Evolutionary conservation across 2,329 filamentous ascomycete species (phyloP), one percentile per base, ranked within the genome.

Genomic region (Venturiaceae sp.): DNA sequence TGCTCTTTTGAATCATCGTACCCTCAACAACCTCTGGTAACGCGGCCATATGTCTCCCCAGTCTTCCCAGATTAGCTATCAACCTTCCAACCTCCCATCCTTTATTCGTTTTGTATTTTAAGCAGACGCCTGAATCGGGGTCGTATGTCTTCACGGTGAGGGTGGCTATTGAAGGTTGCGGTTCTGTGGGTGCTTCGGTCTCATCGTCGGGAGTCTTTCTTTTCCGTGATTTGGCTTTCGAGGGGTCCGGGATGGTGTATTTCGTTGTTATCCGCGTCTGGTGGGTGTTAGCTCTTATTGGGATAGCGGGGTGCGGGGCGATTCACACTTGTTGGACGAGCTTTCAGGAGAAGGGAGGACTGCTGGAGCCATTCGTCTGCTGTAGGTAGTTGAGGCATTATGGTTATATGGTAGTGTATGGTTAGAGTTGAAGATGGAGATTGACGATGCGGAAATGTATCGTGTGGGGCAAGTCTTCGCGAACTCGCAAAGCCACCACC

Each of bases 41-140:
- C 13, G 74, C 77, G 13, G 76, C 81, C 74, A 83, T 83, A 5
- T 78, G 74, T 58, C 84, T 80, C n/a, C 86, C 90, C 64, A 96
- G 73, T 59, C 83, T 81, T 0, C 90, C 91, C 62, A 99, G 72
- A 46, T 86, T 83, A 55, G 84, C 83, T 59, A 99, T 83, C 66
- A 99, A 75, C 30, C 94, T 80, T 26, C 87, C 86, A 9, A 99
- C 91, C 74, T 97, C 92, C 21, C 90, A 89, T 21, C 88, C 90
- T 74, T 96, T 95, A 69, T 86, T 87, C 36, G 94, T 99, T 69
- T 83, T 82, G 78, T 96, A 97, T 75, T 96, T 95, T 62, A 99
- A 80, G 61, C 86, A 86, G 60, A 86, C 85, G 67, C 94, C 94
- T 58, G 85, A 87, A 44, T 77, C 77, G 0, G 94, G 88, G 71